Evolutionary conservation across 306 rosid genomes (phyloP), one percentile per base, ranked within the genome.

Genomic region (Casuarina equisetifolia): DNA sequence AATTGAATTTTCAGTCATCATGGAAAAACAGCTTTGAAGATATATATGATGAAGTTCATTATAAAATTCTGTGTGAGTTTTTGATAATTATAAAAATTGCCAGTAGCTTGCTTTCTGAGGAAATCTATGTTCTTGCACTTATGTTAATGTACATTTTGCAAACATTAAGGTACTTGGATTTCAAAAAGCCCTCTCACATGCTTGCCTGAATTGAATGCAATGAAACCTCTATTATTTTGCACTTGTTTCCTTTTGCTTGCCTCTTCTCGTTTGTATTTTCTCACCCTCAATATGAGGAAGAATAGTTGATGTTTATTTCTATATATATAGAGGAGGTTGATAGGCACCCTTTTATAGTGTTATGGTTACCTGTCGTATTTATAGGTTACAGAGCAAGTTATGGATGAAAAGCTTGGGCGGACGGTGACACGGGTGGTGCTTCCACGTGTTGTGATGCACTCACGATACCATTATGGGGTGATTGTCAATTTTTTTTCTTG

Each of bases 361-460:
- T 70, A 45, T 64, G 63, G 17, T 75, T 69, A 49, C 62, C 53
- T 74, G 52, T 53, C 38, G 70, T 58, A 38, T 55, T 75, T 80
- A 77, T 84, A 96, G 99, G 98, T 96, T 77, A 92, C 97, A 10
- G 89, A 90, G 79, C 97, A 91, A 82, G 82, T 90, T 55, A 86
- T 96, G 96, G 99, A 96, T 88, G 97, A 92, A 80, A 91, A 85
- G 79, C 91, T 96, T 82, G 96, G 99, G 69, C 94, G 99, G 58
- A 78, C 85, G 78, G 99, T 90, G 54, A 96, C 90, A 9, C 96
- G 96, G 44, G 99, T 96, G 79, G 92, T 96, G 83, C 99, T 96
- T 90, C 99, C 99, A 38, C 98, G 92, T 9, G 99, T 96, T 64
- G 91, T 96, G 82, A 96, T 96, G 99, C 96, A 96, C 78, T 88